Percentiles rank a stretch among this genome's conserved stretches.
Evolutionary conservation across 2,329 filamentous ascomycete species (phyloP).

Genomic region (Colletotrichum abscissum): DNA sequence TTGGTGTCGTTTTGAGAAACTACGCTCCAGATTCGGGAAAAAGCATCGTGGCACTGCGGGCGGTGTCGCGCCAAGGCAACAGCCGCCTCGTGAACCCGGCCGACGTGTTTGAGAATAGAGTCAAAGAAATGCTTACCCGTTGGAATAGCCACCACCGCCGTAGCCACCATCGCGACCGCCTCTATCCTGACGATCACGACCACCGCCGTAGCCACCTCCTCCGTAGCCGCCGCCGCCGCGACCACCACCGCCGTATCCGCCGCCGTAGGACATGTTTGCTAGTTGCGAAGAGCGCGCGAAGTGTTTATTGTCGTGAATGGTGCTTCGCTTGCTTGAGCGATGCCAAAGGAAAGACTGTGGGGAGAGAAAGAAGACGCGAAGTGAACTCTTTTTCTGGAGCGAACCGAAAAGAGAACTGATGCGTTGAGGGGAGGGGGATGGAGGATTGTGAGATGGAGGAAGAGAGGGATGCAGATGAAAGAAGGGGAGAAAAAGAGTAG

Average conservation of each 20-base stretch:
- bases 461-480: conserved; percentile 32
- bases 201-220: conserved; percentile 43
- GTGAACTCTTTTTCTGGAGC: conserved; percentile 15
- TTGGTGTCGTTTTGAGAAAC: neutral
- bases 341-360: conserved; percentile 31
- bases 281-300: conserved; percentile 12
- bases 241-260: conserved; percentile 46
- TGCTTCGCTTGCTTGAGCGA: conserved; percentile 16
- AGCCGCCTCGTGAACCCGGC: conserved; percentile 38
- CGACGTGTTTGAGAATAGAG: conserved; percentile 38
- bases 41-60: neutral
- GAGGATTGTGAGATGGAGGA: conserved; percentile 28
- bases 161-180: conserved; percentile 41
- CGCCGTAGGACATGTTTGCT: conserved; percentile 59
- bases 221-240: conserved; percentile 43
- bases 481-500: conserved; percentile 18
- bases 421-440: conserved; percentile 21
- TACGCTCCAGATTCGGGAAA: neutral
- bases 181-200: conserved; percentile 43
- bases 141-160: conserved; percentile 52
- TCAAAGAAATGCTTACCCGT: conserved; percentile 50
- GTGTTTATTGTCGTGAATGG: neutral
- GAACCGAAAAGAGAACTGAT: conserved; percentile 30
- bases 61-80: conserved; percentile 5
- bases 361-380: conserved; percentile 9